Percentiles rank a stretch among this genome's conserved stretches.
Evolutionary conservation across 352 stramenopile genomes (phyloP).

Genomic region (Phytophthora pini): DNA sequence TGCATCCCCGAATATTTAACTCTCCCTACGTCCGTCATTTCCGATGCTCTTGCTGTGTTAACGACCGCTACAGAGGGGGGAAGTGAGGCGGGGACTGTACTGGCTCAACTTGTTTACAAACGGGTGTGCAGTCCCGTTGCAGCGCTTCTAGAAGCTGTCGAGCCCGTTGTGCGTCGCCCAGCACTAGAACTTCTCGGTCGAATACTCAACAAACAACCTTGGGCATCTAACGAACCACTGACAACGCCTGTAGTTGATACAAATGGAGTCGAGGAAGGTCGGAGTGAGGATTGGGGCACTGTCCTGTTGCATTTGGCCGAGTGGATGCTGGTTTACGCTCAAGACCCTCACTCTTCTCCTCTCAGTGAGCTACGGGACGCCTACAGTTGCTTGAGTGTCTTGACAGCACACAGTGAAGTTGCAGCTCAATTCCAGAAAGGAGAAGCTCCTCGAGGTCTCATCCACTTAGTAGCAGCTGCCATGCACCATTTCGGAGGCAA

Average conservation of each 20-base stretch:
- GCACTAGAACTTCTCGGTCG: slow-evolving; percentile 55
- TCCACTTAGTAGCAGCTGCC: slow-evolving; percentile 51
- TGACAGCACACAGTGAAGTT: slow-evolving; percentile 39
- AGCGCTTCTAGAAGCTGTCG: slow-evolving; percentile 57
- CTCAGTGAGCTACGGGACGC: slow-evolving; percentile 46
- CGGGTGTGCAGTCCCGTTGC: slow-evolving; percentile 52
- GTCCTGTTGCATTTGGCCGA: slow-evolving; percentile 64
- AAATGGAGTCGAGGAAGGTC: neutral
- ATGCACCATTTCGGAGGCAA: slow-evolving; percentile 45
- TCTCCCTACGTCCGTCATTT: slow-evolving; percentile 39
- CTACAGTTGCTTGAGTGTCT: slow-evolving; percentile 49
- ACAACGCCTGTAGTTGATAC: neutral
- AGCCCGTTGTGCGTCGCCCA: slow-evolving; percentile 51
- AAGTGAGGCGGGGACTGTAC: slow-evolving; percentile 20
- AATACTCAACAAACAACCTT: slow-evolving; percentile 36
- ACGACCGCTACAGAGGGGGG: slow-evolving; percentile 27
- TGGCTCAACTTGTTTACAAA: slow-evolving; percentile 39
- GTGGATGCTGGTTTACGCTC: slow-evolving; percentile 76
- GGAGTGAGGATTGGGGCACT: slow-evolving; percentile 44
- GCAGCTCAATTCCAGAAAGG: slow-evolving; percentile 34
- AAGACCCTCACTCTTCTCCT: slow-evolving; percentile 45
- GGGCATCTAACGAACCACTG: slow-evolving; percentile 21
- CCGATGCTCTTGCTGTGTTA: slow-evolving; percentile 54
- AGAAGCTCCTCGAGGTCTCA: slow-evolving; percentile 49
- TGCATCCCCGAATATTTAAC: slow-evolving; percentile 36